Conservation (phyloP, 2,329 filamentous ascomycete genomes). For the Claviceps purpurea region DNA sequence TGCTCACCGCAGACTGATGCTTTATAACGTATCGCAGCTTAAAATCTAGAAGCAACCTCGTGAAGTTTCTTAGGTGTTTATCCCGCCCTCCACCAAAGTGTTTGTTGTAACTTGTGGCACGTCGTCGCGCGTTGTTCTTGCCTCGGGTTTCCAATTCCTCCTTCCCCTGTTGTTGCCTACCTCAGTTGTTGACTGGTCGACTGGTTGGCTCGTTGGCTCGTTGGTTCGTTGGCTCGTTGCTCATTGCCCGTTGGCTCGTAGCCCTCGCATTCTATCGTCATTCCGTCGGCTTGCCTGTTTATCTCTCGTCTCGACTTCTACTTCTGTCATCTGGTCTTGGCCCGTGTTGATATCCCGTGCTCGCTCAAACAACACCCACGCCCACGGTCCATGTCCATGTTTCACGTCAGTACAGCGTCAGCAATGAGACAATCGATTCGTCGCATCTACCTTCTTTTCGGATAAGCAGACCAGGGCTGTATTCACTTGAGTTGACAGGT, state of each 20-base stretch:
- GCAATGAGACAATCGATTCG: neutral
- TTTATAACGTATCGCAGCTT: too few species aligned
- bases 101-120: neutral
- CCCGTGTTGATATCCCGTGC: neutral
- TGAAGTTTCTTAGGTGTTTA: neutral
- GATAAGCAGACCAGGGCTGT: neutral
- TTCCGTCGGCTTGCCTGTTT: neutral
- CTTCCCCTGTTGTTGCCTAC: neutral
- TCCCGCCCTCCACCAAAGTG: neutral
- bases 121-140: neutral
- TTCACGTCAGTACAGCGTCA: neutral
- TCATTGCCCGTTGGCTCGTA: neutral
- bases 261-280: neutral
- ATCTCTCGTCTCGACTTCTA: neutral
- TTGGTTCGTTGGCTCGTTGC: neutral
- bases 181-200: neutral
- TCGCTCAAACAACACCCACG: neutral
- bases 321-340: neutral
- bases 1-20: too few species aligned
- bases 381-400: neutral
- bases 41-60: too few species aligned
- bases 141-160: neutral
- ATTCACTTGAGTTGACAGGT: neutral
- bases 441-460: constrained; percentile 1
- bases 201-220: too few species aligned